Evolutionary conservation across 176 grass and related monocot genomes (phyloP).

Genomic region (Lolium perenne): DNA sequence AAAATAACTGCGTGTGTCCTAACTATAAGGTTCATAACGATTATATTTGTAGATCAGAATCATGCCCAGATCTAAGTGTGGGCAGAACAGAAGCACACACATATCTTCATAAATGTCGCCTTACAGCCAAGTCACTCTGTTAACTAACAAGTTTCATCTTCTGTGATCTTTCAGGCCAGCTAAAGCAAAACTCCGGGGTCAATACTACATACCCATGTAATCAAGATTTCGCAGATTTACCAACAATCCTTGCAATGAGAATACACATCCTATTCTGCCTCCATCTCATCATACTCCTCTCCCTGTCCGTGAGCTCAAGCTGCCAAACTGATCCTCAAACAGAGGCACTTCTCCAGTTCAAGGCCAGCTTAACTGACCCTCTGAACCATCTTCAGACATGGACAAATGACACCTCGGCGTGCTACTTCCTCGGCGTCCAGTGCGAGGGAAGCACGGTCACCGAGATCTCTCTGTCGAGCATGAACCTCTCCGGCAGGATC

Average conservation of each 20-base stretch:
- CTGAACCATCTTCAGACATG: constrained; percentile 71
- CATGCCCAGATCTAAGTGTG: too few species aligned
- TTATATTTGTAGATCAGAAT: too few species aligned
- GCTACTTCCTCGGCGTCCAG: constrained; percentile 63
- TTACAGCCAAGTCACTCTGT: not conserved
- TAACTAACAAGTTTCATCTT: constrained; percentile 19
- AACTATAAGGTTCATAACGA: not conserved
- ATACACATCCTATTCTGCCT: constrained; percentile 40
- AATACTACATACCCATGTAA: constrained; percentile 31
- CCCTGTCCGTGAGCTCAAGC: constrained; percentile 34
- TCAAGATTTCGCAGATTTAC: constrained; percentile 28
- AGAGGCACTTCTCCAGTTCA: constrained; percentile 74
- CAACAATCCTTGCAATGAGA: constrained; percentile 43
- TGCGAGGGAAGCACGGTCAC: constrained; percentile 53
- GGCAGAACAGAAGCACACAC: not conserved
- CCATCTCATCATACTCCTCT: constrained; percentile 51
- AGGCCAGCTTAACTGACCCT: constrained; percentile 60
- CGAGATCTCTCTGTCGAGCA: constrained; percentile 56
- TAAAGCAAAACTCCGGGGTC: constrained; percentile 18
- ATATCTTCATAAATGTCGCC: not conserved
- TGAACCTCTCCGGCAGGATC: constrained; percentile 73
- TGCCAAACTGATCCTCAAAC: constrained; percentile 51
- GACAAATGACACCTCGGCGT: constrained; percentile 54
- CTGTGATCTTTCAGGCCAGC: constrained; percentile 35
- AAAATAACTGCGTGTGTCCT: not conserved